These are phyloP conservation scores for Nissolia schottii DNA, from an alignment of 306 rosid genomes.

Conservation along the genomic window DNA sequence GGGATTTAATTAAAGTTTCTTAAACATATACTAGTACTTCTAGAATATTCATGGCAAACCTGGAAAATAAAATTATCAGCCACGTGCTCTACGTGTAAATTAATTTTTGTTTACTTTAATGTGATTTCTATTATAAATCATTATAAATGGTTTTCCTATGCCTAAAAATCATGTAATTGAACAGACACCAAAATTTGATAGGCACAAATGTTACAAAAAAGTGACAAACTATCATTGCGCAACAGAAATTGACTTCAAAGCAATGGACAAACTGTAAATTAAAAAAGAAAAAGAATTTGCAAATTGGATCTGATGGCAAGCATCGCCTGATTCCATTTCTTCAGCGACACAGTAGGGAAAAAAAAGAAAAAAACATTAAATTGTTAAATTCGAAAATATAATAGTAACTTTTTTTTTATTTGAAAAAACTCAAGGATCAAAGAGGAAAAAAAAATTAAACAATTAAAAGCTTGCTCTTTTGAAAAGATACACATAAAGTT, in stretches of 20 bases:
- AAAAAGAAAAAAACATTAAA: too few species aligned
- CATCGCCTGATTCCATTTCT: not conserved
- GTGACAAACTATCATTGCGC: not conserved
- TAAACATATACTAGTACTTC: not conserved
- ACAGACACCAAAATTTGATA: not conserved
- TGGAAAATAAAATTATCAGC: not conserved
- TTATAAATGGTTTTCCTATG: not conserved
- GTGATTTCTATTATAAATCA: not conserved
- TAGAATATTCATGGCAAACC: not conserved
- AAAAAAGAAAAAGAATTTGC: not conserved
- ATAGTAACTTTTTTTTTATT: not conserved
- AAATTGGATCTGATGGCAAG: slow-evolving; percentile 27
- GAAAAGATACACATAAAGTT: slow-evolving; percentile 9
- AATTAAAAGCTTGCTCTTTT: not conserved
- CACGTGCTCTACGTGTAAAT: not conserved
- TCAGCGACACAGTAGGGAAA: not conserved
- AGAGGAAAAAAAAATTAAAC: not conserved
- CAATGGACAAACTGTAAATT: not conserved
- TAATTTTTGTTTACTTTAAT: not conserved
- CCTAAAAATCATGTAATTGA: not conserved
- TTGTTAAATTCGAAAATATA: not conserved
- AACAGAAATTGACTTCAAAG: slow-evolving; percentile 34
- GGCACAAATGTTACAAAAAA: not conserved
- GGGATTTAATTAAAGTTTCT: not conserved
- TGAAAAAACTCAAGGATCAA: not conserved